Evolutionary conservation across 495 filamentous ascomycete species (phyloP).

Genomic region (Penicillium angulare): DNA sequence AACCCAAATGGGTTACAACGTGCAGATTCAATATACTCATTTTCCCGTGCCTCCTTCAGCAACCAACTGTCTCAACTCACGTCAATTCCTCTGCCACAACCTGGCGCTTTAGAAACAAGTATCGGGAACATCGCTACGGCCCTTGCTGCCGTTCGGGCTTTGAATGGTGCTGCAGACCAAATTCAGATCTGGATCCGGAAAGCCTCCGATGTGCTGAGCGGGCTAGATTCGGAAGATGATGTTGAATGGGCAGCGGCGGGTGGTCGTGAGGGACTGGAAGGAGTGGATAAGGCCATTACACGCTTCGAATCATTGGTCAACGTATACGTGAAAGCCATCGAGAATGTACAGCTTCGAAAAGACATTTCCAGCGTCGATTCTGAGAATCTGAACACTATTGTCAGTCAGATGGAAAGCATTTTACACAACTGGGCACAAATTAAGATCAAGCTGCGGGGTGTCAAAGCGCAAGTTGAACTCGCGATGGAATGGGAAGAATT

Average conservation of each 20-base stretch:
- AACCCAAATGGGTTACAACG: slow-evolving; percentile 49
- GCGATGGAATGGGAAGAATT: slow-evolving; percentile 99
- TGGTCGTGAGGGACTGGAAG: slow-evolving; percentile 82
- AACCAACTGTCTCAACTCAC: slow-evolving; percentile 87
- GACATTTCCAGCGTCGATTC: slow-evolving; percentile 71
- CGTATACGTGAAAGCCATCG: slow-evolving; percentile 87
- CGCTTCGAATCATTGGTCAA: slow-evolving; percentile 84
- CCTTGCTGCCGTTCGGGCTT: slow-evolving; percentile 68
- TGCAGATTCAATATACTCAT: slow-evolving; percentile 81
- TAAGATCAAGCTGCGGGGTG: slow-evolving; percentile 65
- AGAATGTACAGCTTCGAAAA: slow-evolving; percentile 75
- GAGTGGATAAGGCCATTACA: slow-evolving; percentile 81
- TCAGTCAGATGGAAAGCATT: slow-evolving; percentile 84
- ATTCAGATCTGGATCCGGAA: slow-evolving; percentile 91
- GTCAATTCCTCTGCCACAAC: slow-evolving; percentile 78
- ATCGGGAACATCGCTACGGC: slow-evolving; percentile 82
- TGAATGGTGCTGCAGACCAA: slow-evolving; percentile 81
- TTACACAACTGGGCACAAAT: slow-evolving; percentile 82
- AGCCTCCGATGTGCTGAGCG: slow-evolving; percentile 78
- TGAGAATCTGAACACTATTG: slow-evolving; percentile 66
- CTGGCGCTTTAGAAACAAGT: slow-evolving; percentile 72
- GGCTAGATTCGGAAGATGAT: slow-evolving; percentile 90
- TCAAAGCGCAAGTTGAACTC: slow-evolving; percentile 89
- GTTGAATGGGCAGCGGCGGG: slow-evolving; percentile 96
- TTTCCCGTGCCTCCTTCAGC: slow-evolving; percentile 85